A percentile compares a stretch with the other conserved stretches of the same genome.
phyloP scores from a whole-genome alignment of 2,329 filamentous ascomycete species.

The Ophiostoma sp. region DNA sequence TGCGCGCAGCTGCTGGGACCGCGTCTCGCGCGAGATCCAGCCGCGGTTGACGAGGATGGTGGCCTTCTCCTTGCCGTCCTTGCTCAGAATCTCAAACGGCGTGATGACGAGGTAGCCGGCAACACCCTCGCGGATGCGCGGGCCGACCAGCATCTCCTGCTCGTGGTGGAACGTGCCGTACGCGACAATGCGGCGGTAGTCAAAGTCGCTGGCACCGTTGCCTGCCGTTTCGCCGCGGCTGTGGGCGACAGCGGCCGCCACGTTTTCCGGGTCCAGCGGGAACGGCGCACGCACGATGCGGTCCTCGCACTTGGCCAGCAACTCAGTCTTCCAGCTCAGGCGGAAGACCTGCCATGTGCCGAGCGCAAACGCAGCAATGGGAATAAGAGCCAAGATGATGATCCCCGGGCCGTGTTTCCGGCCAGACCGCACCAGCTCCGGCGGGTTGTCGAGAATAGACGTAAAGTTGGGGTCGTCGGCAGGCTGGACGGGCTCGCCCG shows the following conservation, averaged over 20 bases:
- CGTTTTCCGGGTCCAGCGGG: conserved; percentile 67
- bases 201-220: conserved; percentile 54
- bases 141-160: conserved; percentile 92
- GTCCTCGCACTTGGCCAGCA: conserved; percentile 89
- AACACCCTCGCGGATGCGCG: conserved; percentile 79
- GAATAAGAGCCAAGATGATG: conserved; percentile 79
- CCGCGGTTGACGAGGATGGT: conserved; percentile 77
- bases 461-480: conserved; percentile 74
- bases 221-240: conserved; percentile 15
- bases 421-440: conserved; percentile 69
- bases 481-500: conserved; percentile 38
- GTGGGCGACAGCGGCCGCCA: conserved; percentile 74
- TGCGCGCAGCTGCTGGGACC: conserved; percentile 56
- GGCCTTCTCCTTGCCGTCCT: conserved; percentile 30
- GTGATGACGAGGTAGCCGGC: conserved; percentile 91
- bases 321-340: conserved; percentile 86
- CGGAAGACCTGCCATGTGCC: conserved; percentile 95
- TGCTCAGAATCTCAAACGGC: conserved; percentile 60
- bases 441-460: conserved; percentile 81
- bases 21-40: conserved; percentile 79
- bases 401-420: conserved; percentile 72
- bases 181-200: conserved; percentile 79
- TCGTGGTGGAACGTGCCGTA: conserved; percentile 75
- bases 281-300: conserved; percentile 79
- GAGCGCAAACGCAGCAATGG: conserved; percentile 80